Percentiles rank a stretch among this genome's conserved stretches.
Evolutionary conservation across 1,139 yeast genomes (phyloP).

Genomic region (Pneumocystis carinii): DNA sequence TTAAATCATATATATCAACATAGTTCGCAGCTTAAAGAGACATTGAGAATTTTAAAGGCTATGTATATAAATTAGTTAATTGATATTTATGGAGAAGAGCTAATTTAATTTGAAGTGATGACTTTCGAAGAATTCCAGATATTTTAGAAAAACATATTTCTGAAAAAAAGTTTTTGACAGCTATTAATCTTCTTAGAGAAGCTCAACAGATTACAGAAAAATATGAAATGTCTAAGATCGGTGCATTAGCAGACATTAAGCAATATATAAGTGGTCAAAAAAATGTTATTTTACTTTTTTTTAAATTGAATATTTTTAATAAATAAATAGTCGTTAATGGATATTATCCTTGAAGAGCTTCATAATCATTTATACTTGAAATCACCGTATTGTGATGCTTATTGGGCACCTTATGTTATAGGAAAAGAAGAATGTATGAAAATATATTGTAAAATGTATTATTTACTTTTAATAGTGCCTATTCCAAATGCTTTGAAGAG

Average conservation of each 20-base stretch:
- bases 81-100: not conserved
- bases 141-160: constrained; percentile 49
- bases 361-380: constrained; percentile 59
- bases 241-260: constrained; percentile 11
- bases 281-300: not conserved
- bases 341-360: constrained; percentile 61
- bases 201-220: constrained; percentile 45
- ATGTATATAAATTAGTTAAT: constrained; percentile 1
- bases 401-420: constrained; percentile 23
- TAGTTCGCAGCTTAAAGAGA: constrained; percentile 47
- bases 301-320: not conserved
- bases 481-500: not conserved
- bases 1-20: constrained; percentile 51
- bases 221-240: constrained; percentile 45
- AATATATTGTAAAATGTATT: constrained; percentile 25
- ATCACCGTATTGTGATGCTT: constrained; percentile 25
- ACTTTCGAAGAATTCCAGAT: constrained; percentile 44
- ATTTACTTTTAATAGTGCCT: not conserved
- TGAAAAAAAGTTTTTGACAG: constrained; percentile 54
- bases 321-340: constrained; percentile 35
- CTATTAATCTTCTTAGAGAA: constrained; percentile 45
- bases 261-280: constrained; percentile 10
- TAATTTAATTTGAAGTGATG: constrained; percentile 36
- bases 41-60: constrained; percentile 48
- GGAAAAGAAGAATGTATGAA: constrained; percentile 26